Base-by-base conservation (phyloP, 1,139 yeast species). In the Saccharomycopsis hybrid region DNA sequence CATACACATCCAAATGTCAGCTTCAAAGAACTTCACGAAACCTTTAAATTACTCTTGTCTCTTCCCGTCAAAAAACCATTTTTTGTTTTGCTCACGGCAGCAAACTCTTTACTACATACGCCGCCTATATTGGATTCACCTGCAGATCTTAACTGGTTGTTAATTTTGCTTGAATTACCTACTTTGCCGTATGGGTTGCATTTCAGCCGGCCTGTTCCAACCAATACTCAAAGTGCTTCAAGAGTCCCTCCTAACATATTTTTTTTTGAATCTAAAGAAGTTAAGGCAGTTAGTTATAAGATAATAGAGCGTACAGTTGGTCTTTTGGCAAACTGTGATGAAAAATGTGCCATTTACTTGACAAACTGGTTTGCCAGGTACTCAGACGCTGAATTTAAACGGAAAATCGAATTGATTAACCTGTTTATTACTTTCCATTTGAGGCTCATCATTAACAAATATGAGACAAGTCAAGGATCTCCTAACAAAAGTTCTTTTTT, bases 291-390 rank as follows among this genome's bases (percentile, higher is more conserved):
- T 13, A 72, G 82, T 28, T 82, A 80, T 59, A 90, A 85, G 47
- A 71, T 88, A 2, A 61, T 82, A 28, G 85, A 83, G 59, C 69
- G 90, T 46, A 66, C 78, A 2, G 67, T 86, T 39, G 95, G 95
- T 0, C 68, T 83, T 3, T 58, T 87, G 46, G 72, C 92, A 0
- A 74, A 80, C 56, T 59, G 76, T 3, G 71, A 73, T 33, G 62
- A 72, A 2, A 58, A 66, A 0, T 61, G 68, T 9, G 62, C 74
- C 2, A 75, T 74, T 41, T 73, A 74, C 56, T 60, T 84, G 36
- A 70, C 79, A 2, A 73, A 76, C 54, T 83, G 88, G 85, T 69
- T 83, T 58, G 71, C 81, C 4, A 67, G 74, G 47, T 63, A 71
- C 36, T 61, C 77, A 1, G 47, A 55, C 0, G 60, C 60, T 0